A percentile compares a stretch with the other conserved stretches of the same genome.
phyloP scores from a whole-genome alignment of 257 asterid species.

The Solanum virginianum region DNA sequence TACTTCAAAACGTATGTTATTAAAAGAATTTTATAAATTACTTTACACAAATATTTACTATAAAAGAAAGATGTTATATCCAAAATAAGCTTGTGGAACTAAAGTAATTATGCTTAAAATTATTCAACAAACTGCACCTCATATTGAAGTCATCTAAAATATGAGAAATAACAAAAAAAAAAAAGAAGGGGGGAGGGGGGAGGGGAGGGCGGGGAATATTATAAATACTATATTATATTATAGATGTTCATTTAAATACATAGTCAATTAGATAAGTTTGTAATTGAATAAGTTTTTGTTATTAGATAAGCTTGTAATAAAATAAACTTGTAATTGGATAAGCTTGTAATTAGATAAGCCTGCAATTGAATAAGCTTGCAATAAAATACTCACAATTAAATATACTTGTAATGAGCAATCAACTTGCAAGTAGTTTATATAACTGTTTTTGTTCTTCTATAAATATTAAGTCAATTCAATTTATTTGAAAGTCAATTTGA shows the following conservation, averaged over 20 bases:
- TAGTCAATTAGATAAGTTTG: too few species aligned
- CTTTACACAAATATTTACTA: not conserved
- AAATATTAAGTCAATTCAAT: not conserved
- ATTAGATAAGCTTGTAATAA: too few species aligned
- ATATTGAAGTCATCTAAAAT: not conserved
- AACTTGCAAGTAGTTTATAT: not conserved
- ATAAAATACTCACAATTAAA: too few species aligned
- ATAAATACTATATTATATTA: too few species aligned
- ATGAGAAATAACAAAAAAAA: not conserved
- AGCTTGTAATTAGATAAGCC: too few species aligned
- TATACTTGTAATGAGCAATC: too few species aligned
- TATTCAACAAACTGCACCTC: not conserved
- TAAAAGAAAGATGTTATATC: not conserved
- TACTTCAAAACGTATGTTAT: not conserved
- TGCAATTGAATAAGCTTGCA: too few species aligned
- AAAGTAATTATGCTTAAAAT: not conserved
- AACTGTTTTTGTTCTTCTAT: too few species aligned
- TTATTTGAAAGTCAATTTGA: too few species aligned
- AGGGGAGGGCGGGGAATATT: too few species aligned
- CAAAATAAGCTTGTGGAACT: not conserved
- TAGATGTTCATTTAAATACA: not conserved
- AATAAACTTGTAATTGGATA: too few species aligned
- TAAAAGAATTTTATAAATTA: not conserved
- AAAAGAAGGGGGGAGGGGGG: not conserved
- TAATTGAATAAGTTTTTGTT: too few species aligned